Evolutionary conservation across 352 stramenopile species (phyloP).

Genomic region (Albugo candida): DNA sequence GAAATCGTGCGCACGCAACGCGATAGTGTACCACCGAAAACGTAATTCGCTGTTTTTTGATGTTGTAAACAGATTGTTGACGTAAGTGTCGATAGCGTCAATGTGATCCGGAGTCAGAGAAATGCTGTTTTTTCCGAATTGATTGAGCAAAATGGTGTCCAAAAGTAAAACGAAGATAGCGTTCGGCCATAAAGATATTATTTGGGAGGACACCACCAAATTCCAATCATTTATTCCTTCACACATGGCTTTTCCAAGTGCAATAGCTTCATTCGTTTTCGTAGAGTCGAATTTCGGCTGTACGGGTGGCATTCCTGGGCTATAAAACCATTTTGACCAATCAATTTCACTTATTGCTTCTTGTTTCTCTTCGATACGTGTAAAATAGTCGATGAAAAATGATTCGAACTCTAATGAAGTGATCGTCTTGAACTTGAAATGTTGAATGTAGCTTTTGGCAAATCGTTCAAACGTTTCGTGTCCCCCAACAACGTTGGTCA

Average conservation of each 20-base stretch:
- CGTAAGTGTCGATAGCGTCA: slow-evolving; percentile 39
- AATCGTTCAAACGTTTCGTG: slow-evolving; percentile 47
- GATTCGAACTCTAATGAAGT: slow-evolving; percentile 59
- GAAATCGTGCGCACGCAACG: slow-evolving; percentile 24
- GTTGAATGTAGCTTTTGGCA: slow-evolving; percentile 80
- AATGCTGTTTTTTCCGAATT: slow-evolving; percentile 4
- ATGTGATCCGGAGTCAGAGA: slow-evolving; percentile 16
- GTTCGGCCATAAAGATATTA: slow-evolving; percentile 20
- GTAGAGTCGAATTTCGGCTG: slow-evolving; percentile 77
- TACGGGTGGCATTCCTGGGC: slow-evolving; percentile 75
- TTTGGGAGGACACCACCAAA: slow-evolving; percentile 4
- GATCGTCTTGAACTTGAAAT: slow-evolving; percentile 78
- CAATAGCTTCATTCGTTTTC: slow-evolving; percentile 24
- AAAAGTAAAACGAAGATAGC: slow-evolving; percentile 34
- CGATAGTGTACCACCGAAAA: slow-evolving; percentile 48
- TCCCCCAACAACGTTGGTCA: slow-evolving; percentile 14
- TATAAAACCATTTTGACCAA: slow-evolving; percentile 86
- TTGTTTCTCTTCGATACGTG: slow-evolving; percentile 8
- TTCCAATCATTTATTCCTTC: slow-evolving; percentile 7
- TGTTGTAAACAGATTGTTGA: slow-evolving; percentile 18
- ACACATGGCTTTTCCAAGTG: slow-evolving; percentile 21
- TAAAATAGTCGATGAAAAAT: slow-evolving; percentile 70
- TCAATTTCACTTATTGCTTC: slow-evolving; percentile 53
- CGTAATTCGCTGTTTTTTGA: slow-evolving; percentile 49
- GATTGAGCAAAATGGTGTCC: slow-evolving; percentile 30